Evolutionary conservation across 768 basidiomycete species (phyloP), one percentile per base, ranked within the genome.

Genomic region (Mycena kentingensis): DNA sequence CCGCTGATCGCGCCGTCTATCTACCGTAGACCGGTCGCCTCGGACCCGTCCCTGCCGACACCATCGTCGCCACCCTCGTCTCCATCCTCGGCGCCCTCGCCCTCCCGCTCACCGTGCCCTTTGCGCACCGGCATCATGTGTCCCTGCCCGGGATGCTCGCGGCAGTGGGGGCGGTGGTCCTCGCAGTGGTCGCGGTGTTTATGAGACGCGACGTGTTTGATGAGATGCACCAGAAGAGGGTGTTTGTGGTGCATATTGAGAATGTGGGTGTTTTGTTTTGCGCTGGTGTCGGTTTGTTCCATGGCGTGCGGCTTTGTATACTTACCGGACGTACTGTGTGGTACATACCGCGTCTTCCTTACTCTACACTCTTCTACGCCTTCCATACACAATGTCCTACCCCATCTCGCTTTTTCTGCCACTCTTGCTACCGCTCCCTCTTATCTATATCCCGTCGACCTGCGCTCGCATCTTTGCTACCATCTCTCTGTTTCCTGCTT

Each of bases 1-100:
- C 49, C 7, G 8, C 41, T 41, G 41, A 61, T 53, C 54, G 32
- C 24, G 3, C n/a, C 39, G 13, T 13, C 24, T 21, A 21, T 24
- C 18, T 26, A n/a, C 51, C 42, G 5, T 58, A 90, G 88, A 92
- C 89, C 0, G 94, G 94, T 19, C 82, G 93, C 7, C 81, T 88
- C 43, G 91, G 92, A 28, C 86, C 90, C 32, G 91, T 88, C 0
- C 95, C 96, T 0, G 85, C 86, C 2, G 96, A 98, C 56, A 82
- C 88, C 64, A 86, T 98, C 63, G 88, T 98, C 31, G 94, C 91
- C 0, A 82, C 84, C 3, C 81, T 95, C 27, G 80, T 90, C 4
- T 71, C 87, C 0, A 63, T 79, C 26, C 66, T 86, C 3, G 78
- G 80, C 4, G 74, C 82, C 28, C 77, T 87, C 28, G 70, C 77